Percentiles rank a stretch among this genome's conserved stretches.
phyloP scores from a whole-genome alignment of 2,329 filamentous ascomycete genomes.

The Microdochium nivale region DNA sequence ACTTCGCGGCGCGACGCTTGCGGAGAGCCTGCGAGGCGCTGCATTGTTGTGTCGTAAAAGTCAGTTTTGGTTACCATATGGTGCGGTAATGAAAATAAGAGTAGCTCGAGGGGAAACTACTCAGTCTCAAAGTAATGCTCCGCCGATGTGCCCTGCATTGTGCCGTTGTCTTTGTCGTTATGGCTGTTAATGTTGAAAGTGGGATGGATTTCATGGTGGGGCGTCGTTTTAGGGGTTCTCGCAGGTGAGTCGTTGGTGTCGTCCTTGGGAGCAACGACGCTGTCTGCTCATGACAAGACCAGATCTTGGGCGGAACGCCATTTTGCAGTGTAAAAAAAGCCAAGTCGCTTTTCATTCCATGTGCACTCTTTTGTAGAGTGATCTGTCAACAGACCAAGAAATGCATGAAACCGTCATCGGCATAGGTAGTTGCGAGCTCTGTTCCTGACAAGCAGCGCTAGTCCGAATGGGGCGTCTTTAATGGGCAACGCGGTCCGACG shows the following conservation, averaged over 20 bases:
- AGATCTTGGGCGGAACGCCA: too few species aligned
- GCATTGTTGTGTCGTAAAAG: constrained; percentile 13
- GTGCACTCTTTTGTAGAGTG: too few species aligned
- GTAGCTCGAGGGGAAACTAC: constrained; percentile 40
- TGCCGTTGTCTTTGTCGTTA: constrained; percentile 16
- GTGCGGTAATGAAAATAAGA: constrained; percentile 28
- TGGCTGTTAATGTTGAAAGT: constrained; percentile 1
- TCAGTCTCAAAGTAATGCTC: constrained; percentile 91
- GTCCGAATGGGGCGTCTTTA: constrained; percentile 8
- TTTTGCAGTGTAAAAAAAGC: too few species aligned
- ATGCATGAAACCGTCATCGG: too few species aligned
- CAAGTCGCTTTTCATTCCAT: too few species aligned
- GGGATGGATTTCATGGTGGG: constrained; percentile 3
- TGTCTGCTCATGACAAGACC: too few species aligned
- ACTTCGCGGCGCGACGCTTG: constrained; percentile 59
- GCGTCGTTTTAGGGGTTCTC: not conserved
- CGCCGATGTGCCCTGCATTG: constrained; percentile 63
- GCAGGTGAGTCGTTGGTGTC: not conserved
- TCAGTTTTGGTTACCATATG: constrained; percentile 4
- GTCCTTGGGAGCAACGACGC: not conserved
- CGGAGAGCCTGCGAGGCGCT: constrained; percentile 41
- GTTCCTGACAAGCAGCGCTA: constrained; percentile 1
- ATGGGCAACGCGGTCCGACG: constrained; percentile 32
- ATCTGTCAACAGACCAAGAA: too few species aligned
- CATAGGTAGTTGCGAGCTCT: too few species aligned